Evolutionary conservation across 1,284 basidiomycete genomes (phyloP), one percentile per base, ranked within the genome.

Genomic region (Kalmanozyma brasiliensis): DNA sequence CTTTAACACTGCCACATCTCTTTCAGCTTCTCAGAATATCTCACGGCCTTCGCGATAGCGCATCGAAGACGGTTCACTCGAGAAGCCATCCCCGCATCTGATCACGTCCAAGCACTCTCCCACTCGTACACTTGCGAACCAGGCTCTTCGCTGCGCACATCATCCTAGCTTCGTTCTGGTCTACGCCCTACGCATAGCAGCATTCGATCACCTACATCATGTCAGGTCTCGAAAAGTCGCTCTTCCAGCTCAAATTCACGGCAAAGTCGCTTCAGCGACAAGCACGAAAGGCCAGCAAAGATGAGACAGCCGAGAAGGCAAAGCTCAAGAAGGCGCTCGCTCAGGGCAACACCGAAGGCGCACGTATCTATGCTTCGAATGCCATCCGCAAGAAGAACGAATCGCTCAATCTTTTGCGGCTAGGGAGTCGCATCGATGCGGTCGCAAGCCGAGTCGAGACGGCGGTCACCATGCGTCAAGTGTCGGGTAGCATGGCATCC

Each of bases 351-450:
- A 92, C 88, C 45, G 96, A 99, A 66, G 94, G 95, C 41, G 96
- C 96, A n/a, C 88, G 92, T 58, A 98, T 99, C 86, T 98, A 98
- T 82, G 96, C 96, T 14, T 90, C 93, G 41, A 99, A 98, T 80
- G 93, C 96, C 40, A 99, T 99, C 80, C 87, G 96, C 52, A 99
- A 99, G 88, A 98, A 98, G 88, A 93, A 89, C 67, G 96, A 99
- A 83, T 85, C 90, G 0, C 85, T 99, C 68, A 98, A 98, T 83
- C 55, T 80, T 11, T 53, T 82, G n/a, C 62, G 80, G 8, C 55
- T 82, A 2, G 69, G 73, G 14, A 77, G 76, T 45, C 71, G 96
- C 29, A 93, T 98, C 82, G 96, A 99, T 82, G 94, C 96, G 6
- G 96, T 98, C 5, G 91, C 94, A 1, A 94, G 92, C 77, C 85